These are phyloP conservation scores for Stephania yunnanensis DNA, from an alignment of 164 flowering plant genomes.

Conservation along the genomic window DNA sequence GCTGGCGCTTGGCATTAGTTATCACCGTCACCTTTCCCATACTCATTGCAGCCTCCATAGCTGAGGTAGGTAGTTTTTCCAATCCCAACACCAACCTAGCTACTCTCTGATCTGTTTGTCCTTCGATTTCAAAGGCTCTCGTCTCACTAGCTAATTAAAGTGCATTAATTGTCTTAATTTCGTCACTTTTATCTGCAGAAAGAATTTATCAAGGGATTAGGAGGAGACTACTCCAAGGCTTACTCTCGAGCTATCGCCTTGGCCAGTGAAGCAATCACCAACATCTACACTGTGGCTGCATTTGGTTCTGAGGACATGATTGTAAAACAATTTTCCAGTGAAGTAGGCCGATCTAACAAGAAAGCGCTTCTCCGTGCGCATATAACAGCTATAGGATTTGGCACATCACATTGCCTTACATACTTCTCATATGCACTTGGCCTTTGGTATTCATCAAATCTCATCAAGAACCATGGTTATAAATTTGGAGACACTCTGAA, in stretches of 20 bases:
- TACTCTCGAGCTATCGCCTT: slow-evolving; percentile 50
- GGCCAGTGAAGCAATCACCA: slow-evolving; percentile 70
- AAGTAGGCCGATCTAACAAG: slow-evolving; percentile 42
- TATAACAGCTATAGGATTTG: slow-evolving; percentile 66
- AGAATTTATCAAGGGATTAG: slow-evolving; percentile 71
- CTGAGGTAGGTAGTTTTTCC: slow-evolving; percentile 60
- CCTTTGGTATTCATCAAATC: slow-evolving; percentile 71
- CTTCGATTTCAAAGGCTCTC: too few relatives aligned
- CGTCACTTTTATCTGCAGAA: slow-evolving; percentile 38
- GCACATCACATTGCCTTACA: slow-evolving; percentile 48
- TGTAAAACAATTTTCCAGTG: slow-evolving; percentile 36
- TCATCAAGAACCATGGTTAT: slow-evolving; percentile 39
- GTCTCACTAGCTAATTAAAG: too few relatives aligned
- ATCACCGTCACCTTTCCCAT: slow-evolving; percentile 58
- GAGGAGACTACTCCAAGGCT: slow-evolving; percentile 53
- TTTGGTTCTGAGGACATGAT: slow-evolving; percentile 57
- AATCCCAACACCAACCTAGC: too few relatives aligned
- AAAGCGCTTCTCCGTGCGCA: slow-evolving; percentile 57
- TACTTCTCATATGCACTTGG: slow-evolving; percentile 64
- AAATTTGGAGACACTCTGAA: slow-evolving; percentile 58
- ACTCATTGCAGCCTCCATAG: slow-evolving; percentile 53
- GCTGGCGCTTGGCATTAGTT: slow-evolving; percentile 70
- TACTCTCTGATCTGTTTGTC: not conserved
- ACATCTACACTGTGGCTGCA: slow-evolving; percentile 70
- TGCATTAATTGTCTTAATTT: too few relatives aligned